Conservation (phyloP, 2,329 filamentous ascomycete species). For the Alternaria viburni region DNA sequence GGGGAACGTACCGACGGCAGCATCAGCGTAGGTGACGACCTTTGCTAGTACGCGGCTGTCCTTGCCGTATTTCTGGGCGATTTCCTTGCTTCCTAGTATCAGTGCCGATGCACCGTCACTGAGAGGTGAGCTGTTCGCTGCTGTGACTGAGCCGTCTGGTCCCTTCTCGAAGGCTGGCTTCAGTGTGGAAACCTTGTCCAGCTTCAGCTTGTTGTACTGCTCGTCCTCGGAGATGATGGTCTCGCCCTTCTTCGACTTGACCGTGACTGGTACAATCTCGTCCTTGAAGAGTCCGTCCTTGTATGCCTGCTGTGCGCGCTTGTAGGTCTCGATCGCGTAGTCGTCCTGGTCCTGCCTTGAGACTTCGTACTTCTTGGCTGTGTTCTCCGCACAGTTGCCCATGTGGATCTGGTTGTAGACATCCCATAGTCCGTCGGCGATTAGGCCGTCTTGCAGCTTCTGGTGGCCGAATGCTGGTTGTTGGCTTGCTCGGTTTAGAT, state of each 20-base stretch:
- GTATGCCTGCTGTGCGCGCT: conserved; percentile 90
- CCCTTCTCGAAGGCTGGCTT: conserved; percentile 92
- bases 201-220: conserved; percentile 83
- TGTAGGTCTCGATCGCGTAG: conserved; percentile 88
- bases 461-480: conserved; percentile 86
- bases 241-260: conserved; percentile 81
- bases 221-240: conserved; percentile 82
- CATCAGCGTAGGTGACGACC: conserved; percentile 86
- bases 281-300: conserved; percentile 81
- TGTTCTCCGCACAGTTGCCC: conserved; percentile 95
- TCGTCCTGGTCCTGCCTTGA: conserved; percentile 86
- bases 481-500: conserved; percentile 80
- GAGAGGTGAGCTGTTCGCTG: conserved; percentile 90
- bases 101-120: conserved; percentile 94
- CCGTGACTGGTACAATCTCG: conserved; percentile 86
- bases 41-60: conserved; percentile 83
- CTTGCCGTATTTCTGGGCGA: conserved; percentile 80
- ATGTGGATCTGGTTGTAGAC: conserved; percentile 98
- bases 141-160: conserved; percentile 90
- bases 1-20: conserved; percentile 64
- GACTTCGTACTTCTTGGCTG: conserved; percentile 84
- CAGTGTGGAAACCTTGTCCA: conserved; percentile 82
- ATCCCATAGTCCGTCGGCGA: conserved; percentile 94
- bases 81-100: conserved; percentile 79
- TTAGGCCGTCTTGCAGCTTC: conserved; percentile 86